Evolutionary conservation across 2,329 filamentous ascomycete genomes (phyloP).

Genomic region (Sporothrix schenckii): DNA sequence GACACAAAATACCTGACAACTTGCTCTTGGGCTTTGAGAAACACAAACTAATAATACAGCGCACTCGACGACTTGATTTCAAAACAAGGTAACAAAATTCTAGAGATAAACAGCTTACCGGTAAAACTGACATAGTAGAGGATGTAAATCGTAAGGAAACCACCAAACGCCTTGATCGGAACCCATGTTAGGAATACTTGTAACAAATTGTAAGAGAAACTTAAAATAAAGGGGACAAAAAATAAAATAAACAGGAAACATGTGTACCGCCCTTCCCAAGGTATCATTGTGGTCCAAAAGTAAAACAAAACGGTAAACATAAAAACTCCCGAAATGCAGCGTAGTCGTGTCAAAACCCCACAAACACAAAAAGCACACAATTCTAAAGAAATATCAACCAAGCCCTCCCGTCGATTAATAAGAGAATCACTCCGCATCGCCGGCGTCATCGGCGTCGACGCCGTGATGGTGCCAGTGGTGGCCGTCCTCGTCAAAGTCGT

Average conservation of each 20-base stretch:
- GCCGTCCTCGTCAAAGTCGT: neutral
- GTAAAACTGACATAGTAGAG: neutral
- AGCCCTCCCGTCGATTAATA: neutral
- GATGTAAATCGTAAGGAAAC: neutral
- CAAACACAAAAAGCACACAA: neutral
- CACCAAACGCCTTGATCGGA: neutral
- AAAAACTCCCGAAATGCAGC: neutral
- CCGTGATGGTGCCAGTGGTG: slow-evolving; percentile 7
- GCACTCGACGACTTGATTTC: neutral
- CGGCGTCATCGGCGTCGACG: neutral
- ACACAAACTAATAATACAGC: neutral
- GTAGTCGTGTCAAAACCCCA: neutral
- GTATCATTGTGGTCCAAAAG: slow-evolving; percentile 12
- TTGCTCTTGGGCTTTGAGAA: neutral
- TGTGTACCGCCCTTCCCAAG: neutral
- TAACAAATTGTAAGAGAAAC: neutral
- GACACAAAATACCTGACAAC: neutral
- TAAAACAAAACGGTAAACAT: too few species aligned
- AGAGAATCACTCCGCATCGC: neutral
- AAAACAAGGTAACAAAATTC: neutral
- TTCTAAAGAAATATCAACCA: neutral
- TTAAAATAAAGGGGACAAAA: neutral
- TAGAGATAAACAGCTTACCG: neutral
- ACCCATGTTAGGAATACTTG: neutral
- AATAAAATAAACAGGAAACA: neutral